Evolutionary conservation across 371 early-diverging fungal genomes (phyloP), one percentile per base, ranked within the genome.

Genomic region (Rhizomucor miehei): DNA sequence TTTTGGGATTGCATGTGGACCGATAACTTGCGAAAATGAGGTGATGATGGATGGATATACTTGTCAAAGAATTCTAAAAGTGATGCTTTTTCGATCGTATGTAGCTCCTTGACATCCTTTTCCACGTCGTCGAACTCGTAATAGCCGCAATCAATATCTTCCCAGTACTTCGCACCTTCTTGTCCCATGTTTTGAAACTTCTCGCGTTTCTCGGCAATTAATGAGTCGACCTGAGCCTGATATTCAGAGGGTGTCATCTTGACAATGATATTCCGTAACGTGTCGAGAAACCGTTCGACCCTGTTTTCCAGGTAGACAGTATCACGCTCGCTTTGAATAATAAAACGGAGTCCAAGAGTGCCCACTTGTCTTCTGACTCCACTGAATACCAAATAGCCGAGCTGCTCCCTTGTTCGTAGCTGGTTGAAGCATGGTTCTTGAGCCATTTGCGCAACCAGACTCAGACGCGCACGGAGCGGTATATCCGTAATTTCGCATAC

Each of bases 391-490:
- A 89, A 58, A 59, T 93, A 93, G 13, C 93, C 86, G 55, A 93
- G 72, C 59, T 91, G 90, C 52, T 93, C 94, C 52, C 90, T 88
- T 3, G 97, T 97, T 13, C 97, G 82, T 35, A 98, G 79, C 60
- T 89, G 89, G 65, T 95, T 86, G 70, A 95, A 98, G 58, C 86
- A 91, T 3, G 97, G 93, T 62, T 96, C 95, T 55, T 83, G 71
- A 6, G 86, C 69, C 19, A 97, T 86, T 52, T 92, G 89, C 3
- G 81, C 75, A 44, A 93, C 51, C 38, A 98, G 74, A 24, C 75
- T 74, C 12, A 88, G 62, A 3, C 73, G 69, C 13, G 84, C 82
- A 17, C 90, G 81, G 6, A 77, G 70, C 13, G 61, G 39, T 36
- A 71, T 68, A 54, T 85, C 73, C 6, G 69, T 72, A 19, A 74